Evolutionary conservation across 2,329 filamentous ascomycete species (phyloP), one percentile per base, ranked within the genome.

Genomic region (Gremmenia infestans): DNA sequence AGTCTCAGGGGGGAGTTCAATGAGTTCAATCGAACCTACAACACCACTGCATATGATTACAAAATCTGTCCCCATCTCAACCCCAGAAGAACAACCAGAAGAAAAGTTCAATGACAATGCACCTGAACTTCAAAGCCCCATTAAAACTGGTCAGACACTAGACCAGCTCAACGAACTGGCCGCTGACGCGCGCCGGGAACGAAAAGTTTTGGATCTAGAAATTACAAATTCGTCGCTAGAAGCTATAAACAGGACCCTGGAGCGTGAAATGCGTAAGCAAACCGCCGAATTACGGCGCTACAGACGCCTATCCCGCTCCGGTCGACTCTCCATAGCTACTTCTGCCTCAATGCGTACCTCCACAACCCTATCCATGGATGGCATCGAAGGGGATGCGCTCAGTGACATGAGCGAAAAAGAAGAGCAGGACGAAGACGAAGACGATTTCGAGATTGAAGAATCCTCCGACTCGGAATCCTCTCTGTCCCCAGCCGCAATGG

Each of bases 171-270:
- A 83, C 59, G 91, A 95, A 58, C 78, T 91, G 6, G 91, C 94
- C 11, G 82, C 88, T n/a, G 94, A 91, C 69, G 94, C 94, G 14
- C 83, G 94, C 32, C 83, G 91, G 37, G 94, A 97, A 72, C 84
- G 94, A 59, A 99, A 97, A 74, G 92, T 99, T 1, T 82, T 97
- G 63, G 94, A 99, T 70, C 77, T 99, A 5, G 91, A 99, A 70
- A 99, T 99, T 61, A 96, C 89, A 54, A 99, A 99, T 68, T 94
- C 91, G 1, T 97, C 92, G 1, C 80, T 99, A 3, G 82, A 96
- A 55, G 94, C 94, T 42, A 97, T 99, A 73, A 99, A 99, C 69
- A 82, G 92, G 52, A 94, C 91, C 0, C 76, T 99, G 0, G 94
- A 99, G 73, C 83, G 91, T 23, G 91, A 97, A 69, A 80, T 99